Evolutionary conservation across 2,329 filamentous ascomycete species (phyloP), one percentile per base, ranked within the genome.

Genomic region (Pseudogymnoascus sp.): DNA sequence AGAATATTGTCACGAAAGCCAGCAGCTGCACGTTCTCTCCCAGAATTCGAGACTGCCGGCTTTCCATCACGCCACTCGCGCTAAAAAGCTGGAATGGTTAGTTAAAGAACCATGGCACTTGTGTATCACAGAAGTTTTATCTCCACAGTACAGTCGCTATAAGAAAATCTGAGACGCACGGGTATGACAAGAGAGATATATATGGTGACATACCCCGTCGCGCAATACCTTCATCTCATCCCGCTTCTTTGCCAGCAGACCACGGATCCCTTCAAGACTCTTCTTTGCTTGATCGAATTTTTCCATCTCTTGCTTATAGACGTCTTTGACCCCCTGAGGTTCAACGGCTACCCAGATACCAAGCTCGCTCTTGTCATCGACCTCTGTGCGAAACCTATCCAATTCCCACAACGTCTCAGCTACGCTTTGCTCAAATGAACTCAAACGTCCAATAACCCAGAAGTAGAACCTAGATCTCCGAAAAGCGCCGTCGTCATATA

Each of bases 1-100:
- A 77, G 60, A 77, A 76, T n/a, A 77, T 75, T 61, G 73, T 77
- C 19, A 77, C 74, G 33, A 74, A 73, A 15, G 75, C 77, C 46
- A 77, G 69, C 0, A 77, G 68, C 35, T 73, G 72, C 10, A 77
- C 71, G 35, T 77, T 77, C 42, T 76, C 68, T 0, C 72, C 72
- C 0, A 75, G 65, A 23, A 66, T 67, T 1, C 70, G 74, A 31
- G 73, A 70, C 29, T 70, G 68, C 44, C 71, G 63, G 60, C 69
- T 71, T 64, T 73, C 71, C 17, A 72, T 68, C 4, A 72, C 70
- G 10, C 63, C 64, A 53, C 71, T 72, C 1, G 71, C 71, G 26
- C 64, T 71, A 61, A 72, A 72, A 4, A 72, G 65, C 69, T 53
- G 1, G 1, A 31, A 53, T 17, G 17, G 5, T 31, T 53, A 53